These are phyloP conservation scores for Ophiostoma himal-ulmi DNA, from an alignment of 2,329 filamentous ascomycete genomes.

Conservation along the genomic window DNA sequence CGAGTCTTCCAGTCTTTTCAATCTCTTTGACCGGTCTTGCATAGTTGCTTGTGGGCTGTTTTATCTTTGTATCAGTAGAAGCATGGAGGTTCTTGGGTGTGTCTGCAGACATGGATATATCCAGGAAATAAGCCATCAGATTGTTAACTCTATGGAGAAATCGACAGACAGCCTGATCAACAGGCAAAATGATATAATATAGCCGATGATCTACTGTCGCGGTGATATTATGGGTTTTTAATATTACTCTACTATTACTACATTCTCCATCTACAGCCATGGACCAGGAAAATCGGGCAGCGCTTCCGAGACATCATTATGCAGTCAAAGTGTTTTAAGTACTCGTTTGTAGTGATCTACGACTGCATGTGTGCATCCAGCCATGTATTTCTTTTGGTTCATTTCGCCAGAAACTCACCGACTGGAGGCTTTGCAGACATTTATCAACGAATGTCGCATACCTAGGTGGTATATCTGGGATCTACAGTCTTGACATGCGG, in stretches of 20 bases:
- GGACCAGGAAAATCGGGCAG: neutral
- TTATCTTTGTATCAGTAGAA: neutral
- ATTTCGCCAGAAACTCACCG: neutral
- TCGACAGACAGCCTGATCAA: neutral
- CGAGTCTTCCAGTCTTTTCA: neutral
- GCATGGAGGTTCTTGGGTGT: neutral
- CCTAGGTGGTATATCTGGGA: neutral
- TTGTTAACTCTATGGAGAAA: neutral
- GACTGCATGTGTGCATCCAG: neutral
- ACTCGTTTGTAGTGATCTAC: neutral
- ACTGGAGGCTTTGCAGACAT: neutral
- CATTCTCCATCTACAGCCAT: neutral
- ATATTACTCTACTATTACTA: neutral
- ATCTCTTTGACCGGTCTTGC: neutral
- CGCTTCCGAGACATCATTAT: neutral
- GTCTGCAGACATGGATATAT: neutral
- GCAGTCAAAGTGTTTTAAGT: neutral
- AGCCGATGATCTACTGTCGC: neutral
- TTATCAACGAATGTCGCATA: neutral
- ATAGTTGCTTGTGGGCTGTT: neutral
- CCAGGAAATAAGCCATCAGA: neutral
- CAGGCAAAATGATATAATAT: conserved; percentile 5
- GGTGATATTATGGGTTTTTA: neutral
- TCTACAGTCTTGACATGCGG: neutral
- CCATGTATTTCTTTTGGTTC: neutral